Evolutionary conservation across 805 yeast species (phyloP), one percentile per base, ranked within the genome.

Genomic region (Candida anglica): DNA sequence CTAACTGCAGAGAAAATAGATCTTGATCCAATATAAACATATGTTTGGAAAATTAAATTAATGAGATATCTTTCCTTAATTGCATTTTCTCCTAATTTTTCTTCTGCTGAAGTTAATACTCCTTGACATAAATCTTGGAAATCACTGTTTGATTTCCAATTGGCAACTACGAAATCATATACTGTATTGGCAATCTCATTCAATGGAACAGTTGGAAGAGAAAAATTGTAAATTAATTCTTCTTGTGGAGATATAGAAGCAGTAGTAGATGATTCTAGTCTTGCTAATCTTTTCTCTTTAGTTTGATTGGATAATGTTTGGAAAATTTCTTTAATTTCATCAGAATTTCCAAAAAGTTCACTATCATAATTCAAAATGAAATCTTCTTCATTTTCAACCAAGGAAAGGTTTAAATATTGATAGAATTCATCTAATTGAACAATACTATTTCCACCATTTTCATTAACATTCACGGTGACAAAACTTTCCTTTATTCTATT

Each of bases 21-120:
- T 52, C 97, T 74, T 30, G 87, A 81, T 10, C 98, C 97, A 38
- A 87, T 80, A 45, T 80, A 80, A 29, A 91, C 83, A 33, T 86
- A 70, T 0, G 82, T 69, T 49, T 86, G 91, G 47, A 81, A 70
- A 10, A 87, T 58, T 11, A 85, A 60, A 19, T 81, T 75, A 13
- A 84, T 64, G 23, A 81, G 54, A 35, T 81, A 58, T 36, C 46
- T 43, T 19, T 52, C 58, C 11, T 41, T 38, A 30, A 58, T 42
- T 13, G 11, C 14, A 6, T 16, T 17, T 19, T 28, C 31, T 10
- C n/a, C 19, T 23, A 34, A 4, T 13, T 25, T 25, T 25, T 25
- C 27, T 14, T 25, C 27, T 14, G 6, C 27, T 14, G 6, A 6
- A 7, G 14, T 19, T 2, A 51, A 38, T 0, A 63, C 46, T 30